Base-by-base conservation (phyloP, 331 rosid species). In the Spiraea crenata region DNA sequence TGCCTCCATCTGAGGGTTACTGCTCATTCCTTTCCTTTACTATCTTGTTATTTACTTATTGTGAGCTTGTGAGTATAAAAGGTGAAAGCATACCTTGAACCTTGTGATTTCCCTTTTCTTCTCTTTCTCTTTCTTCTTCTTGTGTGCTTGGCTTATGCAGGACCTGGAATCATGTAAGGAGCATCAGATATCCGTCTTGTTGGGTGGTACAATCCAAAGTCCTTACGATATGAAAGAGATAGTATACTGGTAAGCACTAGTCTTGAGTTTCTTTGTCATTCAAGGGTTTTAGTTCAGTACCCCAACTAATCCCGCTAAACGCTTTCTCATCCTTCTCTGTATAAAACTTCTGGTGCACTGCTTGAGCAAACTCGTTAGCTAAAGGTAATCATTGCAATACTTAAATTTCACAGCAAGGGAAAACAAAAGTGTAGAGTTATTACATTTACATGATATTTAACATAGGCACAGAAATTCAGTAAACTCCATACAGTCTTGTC, bases 401-500 rank as follows among this genome's bases (percentile, higher is more conserved):
- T 68, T 72, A 59, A 57, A 48, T 46, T 44, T 62, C 66, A 63
- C 16, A 20, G 63, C 48, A 72, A 34, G 42, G 68, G 55, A 13
- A 68, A 9, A 35, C 42, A 57, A n/a, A 3, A 19, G 31, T 9
- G 9, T 40, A 44, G 38, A 69, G 31, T 37, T 51, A 11, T 77
- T 87, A 91, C 99, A 95, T 93, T 93, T 15, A 91, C 91, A 61
- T 93, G 96, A 78, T 83, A 80, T 70, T 82, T 86, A 45, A 91
- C 92, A 54, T 69, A 89, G 69, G 95, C 84, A 78, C 85, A 79
- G 67, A 93, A 93, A 67, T 89, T 89, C 82, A 93, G 57, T 70
- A 91, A 84, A 84, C 88, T 87, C 97, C 97, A 93, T 41, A 89
- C 90, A 5, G 88, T 91, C 70, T 91, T 91, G 76, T 91, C 91